These are phyloP conservation scores for Fusarium sp. DNA, from an alignment of 2,329 filamentous ascomycete species.

Conservation along the genomic window DNA sequence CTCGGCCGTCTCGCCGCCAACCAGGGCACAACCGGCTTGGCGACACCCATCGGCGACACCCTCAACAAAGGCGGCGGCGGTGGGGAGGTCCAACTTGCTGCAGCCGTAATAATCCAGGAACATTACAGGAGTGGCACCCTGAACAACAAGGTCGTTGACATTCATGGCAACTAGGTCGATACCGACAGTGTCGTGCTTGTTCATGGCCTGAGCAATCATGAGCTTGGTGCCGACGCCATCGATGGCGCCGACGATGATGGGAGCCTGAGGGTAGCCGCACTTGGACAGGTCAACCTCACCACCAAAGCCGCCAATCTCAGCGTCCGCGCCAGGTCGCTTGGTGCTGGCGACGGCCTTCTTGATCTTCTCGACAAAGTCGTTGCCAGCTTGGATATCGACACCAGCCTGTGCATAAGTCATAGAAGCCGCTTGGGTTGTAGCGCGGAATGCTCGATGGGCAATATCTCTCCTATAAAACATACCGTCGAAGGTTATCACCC, in stretches of 20 bases:
- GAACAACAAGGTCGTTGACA: slow-evolving; percentile 96
- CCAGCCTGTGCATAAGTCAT: slow-evolving; percentile 95
- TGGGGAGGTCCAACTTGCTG: slow-evolving; percentile 84
- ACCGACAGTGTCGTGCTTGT: slow-evolving; percentile 93
- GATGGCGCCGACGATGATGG: slow-evolving; percentile 92
- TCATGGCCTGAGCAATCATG: slow-evolving; percentile 92
- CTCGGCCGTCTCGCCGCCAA: slow-evolving; percentile 98
- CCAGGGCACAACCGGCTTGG: slow-evolving; percentile 87
- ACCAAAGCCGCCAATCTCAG: slow-evolving; percentile 95
- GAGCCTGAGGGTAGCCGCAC: slow-evolving; percentile 81
- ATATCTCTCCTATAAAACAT: slow-evolving; percentile 97
- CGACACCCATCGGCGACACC: slow-evolving; percentile 92
- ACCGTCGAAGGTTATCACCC: slow-evolving; percentile 82
- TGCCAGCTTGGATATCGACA: slow-evolving; percentile 95
- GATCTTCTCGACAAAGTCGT: slow-evolving; percentile 92
- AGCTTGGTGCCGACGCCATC: slow-evolving; percentile 98
- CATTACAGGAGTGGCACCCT: slow-evolving; percentile 94
- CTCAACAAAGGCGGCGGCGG: slow-evolving; percentile 88
- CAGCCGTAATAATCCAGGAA: slow-evolving; percentile 99
- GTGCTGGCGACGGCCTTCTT: slow-evolving; percentile 92
- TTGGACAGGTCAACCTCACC: slow-evolving; percentile 75
- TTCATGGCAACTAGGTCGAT: slow-evolving; percentile 99
- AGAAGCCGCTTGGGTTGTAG: slow-evolving; percentile 59
- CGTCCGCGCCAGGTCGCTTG: slow-evolving; percentile 87
- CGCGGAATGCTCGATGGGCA: slow-evolving; percentile 80